Evolutionary conservation across 495 filamentous ascomycete genomes (phyloP).

Genomic region (Oleoguttula mirabilis): DNA sequence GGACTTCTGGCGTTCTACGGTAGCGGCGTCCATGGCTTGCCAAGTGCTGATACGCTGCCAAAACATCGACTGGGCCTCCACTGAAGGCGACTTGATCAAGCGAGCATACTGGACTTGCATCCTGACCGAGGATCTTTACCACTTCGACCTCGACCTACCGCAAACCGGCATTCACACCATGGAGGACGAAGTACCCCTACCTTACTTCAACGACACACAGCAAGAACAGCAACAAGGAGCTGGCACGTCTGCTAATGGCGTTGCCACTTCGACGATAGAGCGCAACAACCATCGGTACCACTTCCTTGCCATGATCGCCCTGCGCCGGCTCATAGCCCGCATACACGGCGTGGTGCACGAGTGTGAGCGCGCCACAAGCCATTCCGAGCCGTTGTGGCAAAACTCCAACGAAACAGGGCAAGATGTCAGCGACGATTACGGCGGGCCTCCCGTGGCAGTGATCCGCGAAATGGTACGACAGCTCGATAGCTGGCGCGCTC

Average conservation of each 20-base stretch:
- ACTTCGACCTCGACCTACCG: slow-evolving; percentile 45
- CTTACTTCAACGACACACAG: slow-evolving; percentile 40
- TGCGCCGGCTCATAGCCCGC: slow-evolving; percentile 39
- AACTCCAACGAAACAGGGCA: neutral
- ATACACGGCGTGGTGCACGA: slow-evolving; percentile 40
- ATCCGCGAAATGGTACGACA: slow-evolving; percentile 39
- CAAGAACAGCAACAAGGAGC: slow-evolving; percentile 23
- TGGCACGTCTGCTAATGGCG: slow-evolving; percentile 1
- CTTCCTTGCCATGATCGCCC: slow-evolving; percentile 46
- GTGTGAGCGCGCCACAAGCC: slow-evolving; percentile 27
- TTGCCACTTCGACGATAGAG: neutral
- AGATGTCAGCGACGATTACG: slow-evolving; percentile 19
- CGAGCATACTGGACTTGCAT: slow-evolving; percentile 48
- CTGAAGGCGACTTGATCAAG: slow-evolving; percentile 39
- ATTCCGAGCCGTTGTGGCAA: slow-evolving; percentile 11
- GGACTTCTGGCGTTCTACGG: slow-evolving; percentile 48
- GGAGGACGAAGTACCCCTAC: slow-evolving; percentile 40
- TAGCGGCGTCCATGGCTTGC: slow-evolving; percentile 41
- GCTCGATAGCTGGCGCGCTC: slow-evolving; percentile 42
- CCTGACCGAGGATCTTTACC: slow-evolving; percentile 44
- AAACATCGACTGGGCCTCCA: slow-evolving; percentile 36
- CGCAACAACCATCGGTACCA: slow-evolving; percentile 37
- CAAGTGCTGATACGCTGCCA: slow-evolving; percentile 43
- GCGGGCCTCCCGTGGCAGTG: slow-evolving; percentile 27
- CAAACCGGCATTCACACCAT: slow-evolving; percentile 40